Percentiles rank a stretch among this genome's conserved stretches.
Evolutionary conservation across 805 yeast genomes (phyloP).

Genomic region (Candida tibetensis): DNA sequence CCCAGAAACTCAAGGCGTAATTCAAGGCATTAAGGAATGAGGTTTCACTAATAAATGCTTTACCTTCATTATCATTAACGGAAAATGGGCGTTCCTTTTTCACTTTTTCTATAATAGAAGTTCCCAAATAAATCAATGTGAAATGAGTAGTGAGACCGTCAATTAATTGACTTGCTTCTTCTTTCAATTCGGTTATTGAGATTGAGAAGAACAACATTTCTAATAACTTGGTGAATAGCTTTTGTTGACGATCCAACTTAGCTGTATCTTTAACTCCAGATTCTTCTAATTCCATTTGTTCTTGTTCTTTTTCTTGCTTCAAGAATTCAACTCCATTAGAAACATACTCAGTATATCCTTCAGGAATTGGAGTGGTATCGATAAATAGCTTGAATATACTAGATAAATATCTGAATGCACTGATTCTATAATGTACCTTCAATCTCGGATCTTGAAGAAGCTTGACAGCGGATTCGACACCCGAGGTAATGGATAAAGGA

Average conservation of each 20-base stretch:
- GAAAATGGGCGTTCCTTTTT: slow-evolving; percentile 68
- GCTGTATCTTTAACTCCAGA: slow-evolving; percentile 46
- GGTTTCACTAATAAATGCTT: slow-evolving; percentile 62
- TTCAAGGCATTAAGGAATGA: slow-evolving; percentile 72
- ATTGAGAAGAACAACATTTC: slow-evolving; percentile 74
- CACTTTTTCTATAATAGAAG: slow-evolving; percentile 64
- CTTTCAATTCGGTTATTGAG: slow-evolving; percentile 67
- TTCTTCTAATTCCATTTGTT: slow-evolving; percentile 31
- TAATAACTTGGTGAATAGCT: slow-evolving; percentile 58
- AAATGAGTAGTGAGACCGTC: slow-evolving; percentile 74
- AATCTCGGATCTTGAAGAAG: slow-evolving; percentile 66
- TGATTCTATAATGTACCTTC: slow-evolving; percentile 64
- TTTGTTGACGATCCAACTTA: slow-evolving; percentile 59
- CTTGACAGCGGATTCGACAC: slow-evolving; percentile 72
- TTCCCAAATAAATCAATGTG: slow-evolving; percentile 72
- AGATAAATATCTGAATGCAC: slow-evolving; percentile 73
- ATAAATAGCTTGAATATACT: slow-evolving; percentile 67
- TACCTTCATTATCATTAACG: slow-evolving; percentile 78
- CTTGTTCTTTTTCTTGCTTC: slow-evolving; percentile 37
- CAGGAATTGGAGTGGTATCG: slow-evolving; percentile 50
- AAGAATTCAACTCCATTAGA: slow-evolving; percentile 48
- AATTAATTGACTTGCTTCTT: slow-evolving; percentile 62
- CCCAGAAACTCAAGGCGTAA: slow-evolving; percentile 76
- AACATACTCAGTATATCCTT: slow-evolving; percentile 41
- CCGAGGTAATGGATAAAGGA: slow-evolving; percentile 80